These are phyloP conservation scores for Rhodotorula diobovata DNA, from an alignment of 768 basidiomycete species.

Conservation along the genomic window DNA sequence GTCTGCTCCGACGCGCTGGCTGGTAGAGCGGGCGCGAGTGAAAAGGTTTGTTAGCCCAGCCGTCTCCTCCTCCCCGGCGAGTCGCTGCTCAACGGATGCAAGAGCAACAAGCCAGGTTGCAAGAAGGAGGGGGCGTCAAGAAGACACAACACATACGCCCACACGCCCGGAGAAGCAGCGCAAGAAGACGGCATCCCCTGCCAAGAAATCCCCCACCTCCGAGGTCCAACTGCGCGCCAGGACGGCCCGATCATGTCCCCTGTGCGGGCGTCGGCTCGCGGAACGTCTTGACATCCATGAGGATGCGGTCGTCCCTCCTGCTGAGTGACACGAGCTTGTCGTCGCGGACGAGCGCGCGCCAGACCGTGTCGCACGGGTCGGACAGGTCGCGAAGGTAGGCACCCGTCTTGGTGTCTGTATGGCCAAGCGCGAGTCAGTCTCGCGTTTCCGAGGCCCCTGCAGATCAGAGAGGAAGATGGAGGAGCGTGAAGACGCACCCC, in stretches of 20 bases:
- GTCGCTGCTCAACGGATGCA: too few species aligned
- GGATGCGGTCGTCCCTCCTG: slow-evolving; percentile 54
- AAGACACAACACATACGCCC: neutral
- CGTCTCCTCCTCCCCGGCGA: too few species aligned
- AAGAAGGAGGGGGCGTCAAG: too few species aligned
- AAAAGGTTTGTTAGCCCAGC: too few species aligned
- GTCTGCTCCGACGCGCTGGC: too few species aligned
- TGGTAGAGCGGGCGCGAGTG: too few species aligned
- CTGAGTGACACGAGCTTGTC: slow-evolving; percentile 76
- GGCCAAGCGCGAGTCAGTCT: neutral
- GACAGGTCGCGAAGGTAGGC: slow-evolving; percentile 69
- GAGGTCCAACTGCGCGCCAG: too few species aligned
- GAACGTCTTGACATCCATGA: slow-evolving; percentile 55
- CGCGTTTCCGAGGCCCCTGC: too few species aligned
- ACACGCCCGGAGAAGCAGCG: too few species aligned
- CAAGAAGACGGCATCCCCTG: neutral
- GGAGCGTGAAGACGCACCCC: slow-evolving; percentile 38
- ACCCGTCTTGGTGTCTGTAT: slow-evolving; percentile 54
- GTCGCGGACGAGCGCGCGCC: slow-evolving; percentile 73
- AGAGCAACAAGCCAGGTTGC: too few species aligned
- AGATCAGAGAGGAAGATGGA: neutral
- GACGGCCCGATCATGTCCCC: too few species aligned
- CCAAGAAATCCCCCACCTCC: too few species aligned
- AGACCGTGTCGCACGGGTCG: slow-evolving; percentile 70
- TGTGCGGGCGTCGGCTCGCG: slow-evolving; percentile 3